These are phyloP conservation scores for Tolypocladium album DNA, from an alignment of 2,329 filamentous ascomycete genomes.

Conservation along the genomic window DNA sequence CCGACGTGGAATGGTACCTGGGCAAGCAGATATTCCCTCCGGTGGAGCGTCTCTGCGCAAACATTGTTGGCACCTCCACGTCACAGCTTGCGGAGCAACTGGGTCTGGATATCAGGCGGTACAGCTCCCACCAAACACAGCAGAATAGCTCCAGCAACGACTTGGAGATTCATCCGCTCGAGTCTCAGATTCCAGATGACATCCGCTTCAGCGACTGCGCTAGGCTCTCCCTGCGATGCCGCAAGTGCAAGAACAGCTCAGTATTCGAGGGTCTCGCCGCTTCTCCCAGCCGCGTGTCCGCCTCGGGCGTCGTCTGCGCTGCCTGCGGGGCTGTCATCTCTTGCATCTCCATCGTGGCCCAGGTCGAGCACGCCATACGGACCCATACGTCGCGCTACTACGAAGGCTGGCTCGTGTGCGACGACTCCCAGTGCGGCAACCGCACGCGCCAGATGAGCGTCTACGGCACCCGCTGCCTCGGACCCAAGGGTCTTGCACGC, in stretches of 20 bases:
- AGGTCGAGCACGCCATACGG: slow-evolving; percentile 78
- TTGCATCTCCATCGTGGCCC: slow-evolving; percentile 68
- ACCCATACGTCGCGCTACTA: slow-evolving; percentile 76
- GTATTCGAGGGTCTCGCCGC: slow-evolving; percentile 65
- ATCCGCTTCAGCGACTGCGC: slow-evolving; percentile 78
- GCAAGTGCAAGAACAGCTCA: slow-evolving; percentile 62
- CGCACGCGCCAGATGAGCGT: slow-evolving; percentile 89
- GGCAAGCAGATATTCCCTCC: slow-evolving; percentile 98
- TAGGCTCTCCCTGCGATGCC: slow-evolving; percentile 69
- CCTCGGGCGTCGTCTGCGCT: slow-evolving; percentile 65
- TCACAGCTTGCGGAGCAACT: slow-evolving; percentile 85
- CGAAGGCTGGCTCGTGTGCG: slow-evolving; percentile 82
- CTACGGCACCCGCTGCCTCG: slow-evolving; percentile 81
- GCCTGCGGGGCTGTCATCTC: slow-evolving; percentile 55
- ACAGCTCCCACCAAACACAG: slow-evolving; percentile 40
- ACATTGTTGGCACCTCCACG: slow-evolving; percentile 86
- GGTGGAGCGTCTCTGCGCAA: slow-evolving; percentile 93
- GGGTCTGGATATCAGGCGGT: slow-evolving; percentile 82
- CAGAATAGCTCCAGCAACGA: slow-evolving; percentile 44
- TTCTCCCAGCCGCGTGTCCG: slow-evolving; percentile 50
- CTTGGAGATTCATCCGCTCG: slow-evolving; percentile 76
- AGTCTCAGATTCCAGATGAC: slow-evolving; percentile 87
- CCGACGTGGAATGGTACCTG: slow-evolving; percentile 96
- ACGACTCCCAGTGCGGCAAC: slow-evolving; percentile 77
- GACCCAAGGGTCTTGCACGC: slow-evolving; percentile 71